phyloP scores from a whole-genome alignment of 768 basidiomycete species.

The Sporobolomyces roseus region DNA sequence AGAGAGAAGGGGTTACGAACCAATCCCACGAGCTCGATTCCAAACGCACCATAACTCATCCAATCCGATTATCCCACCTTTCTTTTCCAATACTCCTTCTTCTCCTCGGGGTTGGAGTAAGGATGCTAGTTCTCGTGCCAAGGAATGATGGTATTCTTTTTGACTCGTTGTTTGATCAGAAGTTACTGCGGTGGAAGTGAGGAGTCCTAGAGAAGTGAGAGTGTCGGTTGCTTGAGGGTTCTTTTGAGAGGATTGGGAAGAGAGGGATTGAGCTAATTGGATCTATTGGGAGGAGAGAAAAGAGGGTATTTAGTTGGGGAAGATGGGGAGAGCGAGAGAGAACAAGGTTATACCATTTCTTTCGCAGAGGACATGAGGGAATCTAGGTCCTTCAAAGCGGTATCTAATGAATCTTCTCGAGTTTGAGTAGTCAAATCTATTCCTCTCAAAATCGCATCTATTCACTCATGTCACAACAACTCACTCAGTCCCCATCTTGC shows the following conservation, averaged over 20 bases:
- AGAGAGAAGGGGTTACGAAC: constrained; percentile 13
- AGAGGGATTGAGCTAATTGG: constrained; percentile 77
- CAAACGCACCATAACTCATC: constrained; percentile 46
- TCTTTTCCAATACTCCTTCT: background rate
- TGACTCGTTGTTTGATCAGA: constrained; percentile 83
- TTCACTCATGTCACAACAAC: no score
- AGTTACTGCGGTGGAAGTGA: constrained; percentile 17
- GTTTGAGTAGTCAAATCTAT: constrained; percentile 67
- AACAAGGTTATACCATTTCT: constrained; percentile 62
- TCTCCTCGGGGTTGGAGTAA: constrained; percentile 48
- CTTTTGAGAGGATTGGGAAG: constrained; percentile 62
- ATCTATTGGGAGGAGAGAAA: constrained; percentile 47
- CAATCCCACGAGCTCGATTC: constrained; percentile 42
- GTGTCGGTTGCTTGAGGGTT: background rate
- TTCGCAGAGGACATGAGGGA: constrained; percentile 83
- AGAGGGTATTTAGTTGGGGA: no score
- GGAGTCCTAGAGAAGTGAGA: constrained; percentile 22
- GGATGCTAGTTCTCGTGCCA: constrained; percentile 78
- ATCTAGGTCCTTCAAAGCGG: constrained; percentile 81
- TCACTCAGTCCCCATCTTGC: no score
- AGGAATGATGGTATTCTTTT: constrained; percentile 67
- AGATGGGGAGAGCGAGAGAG: background rate
- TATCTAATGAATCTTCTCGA: constrained; percentile 63
- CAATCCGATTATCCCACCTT: constrained; percentile 37
- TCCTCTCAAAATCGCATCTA: constrained; percentile 75